Base-by-base conservation (phyloP, 2,329 filamentous ascomycete species). In the Talaromyces islandicus region DNA sequence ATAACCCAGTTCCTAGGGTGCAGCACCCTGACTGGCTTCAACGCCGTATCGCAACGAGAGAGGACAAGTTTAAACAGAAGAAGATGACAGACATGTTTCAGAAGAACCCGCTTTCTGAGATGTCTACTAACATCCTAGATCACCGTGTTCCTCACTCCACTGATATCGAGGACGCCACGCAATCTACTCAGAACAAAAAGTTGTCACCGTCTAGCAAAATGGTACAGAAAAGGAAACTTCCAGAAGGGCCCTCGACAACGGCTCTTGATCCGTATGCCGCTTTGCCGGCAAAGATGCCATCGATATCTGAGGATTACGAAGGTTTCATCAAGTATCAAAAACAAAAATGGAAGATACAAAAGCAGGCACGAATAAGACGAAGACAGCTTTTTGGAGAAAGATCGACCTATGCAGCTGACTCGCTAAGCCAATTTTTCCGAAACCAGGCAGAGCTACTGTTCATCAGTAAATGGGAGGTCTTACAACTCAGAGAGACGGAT, bases 261-360 rank as follows among this genome's bases (percentile, higher is more conserved):
- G 85, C 83, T 2, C 76, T 83, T 0, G 90, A 97, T 70, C 92
- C 92, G 0, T 95, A 91, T 73, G 88, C 91, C 29, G 85, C 85
- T 25, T 81, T 99, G 14, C 94, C 94, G 0, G 85, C 88, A 62
- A 83, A 85, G 48, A 95, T 96, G 89, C 93, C 94, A 1, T 85
- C 84, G 25, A 89, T 94, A 21, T 90, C 87, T 0, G 86, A 94
- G 54, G 89, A 99, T 73, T 99, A 99, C 67, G 79, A 85, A 19
- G 91, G 85, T 0, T 99, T 96, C 80, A 74, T 99, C 57, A 83
- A 89, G 69, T 97, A 97, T 69, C 94, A 99, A 72, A 99, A 99
- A 76, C 86, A 92, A 77, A 99, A 99, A 75, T 99, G 94, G 94
- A 97, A 93, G 78, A 88, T 97, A 41, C 94, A 99, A 72, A 96